A percentile compares a stretch with the other conserved stretches of the same genome.
These are phyloP conservation scores for Yamadazyma diddensiae DNA, from an alignment of 1,139 yeast species.

Conservation along the genomic window DNA sequence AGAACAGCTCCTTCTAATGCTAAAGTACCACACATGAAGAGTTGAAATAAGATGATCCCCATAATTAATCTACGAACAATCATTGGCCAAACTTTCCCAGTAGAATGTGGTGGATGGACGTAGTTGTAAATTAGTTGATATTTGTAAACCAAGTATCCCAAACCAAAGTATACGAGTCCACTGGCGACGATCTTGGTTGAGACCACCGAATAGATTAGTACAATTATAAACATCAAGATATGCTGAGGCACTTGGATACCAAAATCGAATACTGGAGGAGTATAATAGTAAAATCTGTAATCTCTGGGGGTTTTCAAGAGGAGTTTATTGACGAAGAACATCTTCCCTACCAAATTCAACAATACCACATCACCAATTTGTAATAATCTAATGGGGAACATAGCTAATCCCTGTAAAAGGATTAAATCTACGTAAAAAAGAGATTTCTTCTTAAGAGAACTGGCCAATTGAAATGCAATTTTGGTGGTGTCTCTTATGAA, in stretches of 20 bases:
- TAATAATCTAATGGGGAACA: slow-evolving; percentile 71
- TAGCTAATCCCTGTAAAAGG: slow-evolving; percentile 66
- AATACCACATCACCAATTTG: slow-evolving; percentile 48
- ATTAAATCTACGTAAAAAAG: slow-evolving; percentile 77
- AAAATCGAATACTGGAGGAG: slow-evolving; percentile 65
- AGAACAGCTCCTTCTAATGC: slow-evolving; percentile 61
- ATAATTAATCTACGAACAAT: slow-evolving; percentile 59
- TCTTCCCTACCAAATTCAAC: slow-evolving; percentile 57
- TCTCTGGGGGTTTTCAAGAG: slow-evolving; percentile 57
- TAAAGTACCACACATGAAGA: slow-evolving; percentile 67
- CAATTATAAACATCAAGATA: slow-evolving; percentile 57
- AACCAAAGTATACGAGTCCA: slow-evolving; percentile 56
- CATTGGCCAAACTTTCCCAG: slow-evolving; percentile 73
- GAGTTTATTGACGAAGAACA: slow-evolving; percentile 47
- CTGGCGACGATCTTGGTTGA: slow-evolving; percentile 64
- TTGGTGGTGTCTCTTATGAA: slow-evolving; percentile 73
- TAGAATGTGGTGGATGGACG: slow-evolving; percentile 71
- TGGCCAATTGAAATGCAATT: slow-evolving; percentile 70
- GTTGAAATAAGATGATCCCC: slow-evolving; percentile 58
- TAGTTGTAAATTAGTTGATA: slow-evolving; percentile 64
- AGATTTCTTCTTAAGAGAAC: slow-evolving; percentile 64
- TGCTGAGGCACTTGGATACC: slow-evolving; percentile 68
- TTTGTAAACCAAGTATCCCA: slow-evolving; percentile 65
- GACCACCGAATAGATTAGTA: slow-evolving; percentile 62
- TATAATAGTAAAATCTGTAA: slow-evolving; percentile 57